Evolutionary conservation across 352 stramenopile genomes (phyloP), one percentile per base, ranked within the genome.

Genomic region (Pythium aristosporum): DNA sequence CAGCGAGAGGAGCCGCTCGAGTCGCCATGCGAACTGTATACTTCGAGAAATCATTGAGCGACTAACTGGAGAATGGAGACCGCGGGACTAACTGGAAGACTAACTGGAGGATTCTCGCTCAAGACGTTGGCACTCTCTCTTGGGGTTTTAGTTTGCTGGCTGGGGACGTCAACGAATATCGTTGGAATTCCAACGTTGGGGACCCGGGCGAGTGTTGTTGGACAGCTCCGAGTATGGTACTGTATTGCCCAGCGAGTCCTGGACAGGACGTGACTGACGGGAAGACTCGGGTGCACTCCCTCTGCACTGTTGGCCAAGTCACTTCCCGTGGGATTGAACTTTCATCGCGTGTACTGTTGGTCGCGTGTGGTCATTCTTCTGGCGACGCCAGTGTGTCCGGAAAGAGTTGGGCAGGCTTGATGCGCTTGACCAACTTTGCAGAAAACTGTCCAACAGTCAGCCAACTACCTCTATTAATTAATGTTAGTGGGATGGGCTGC

Each of bases 1-100:
- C 42, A 54, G 41, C 41, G 53, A 51, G 12, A 60, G 13, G 8
- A 59, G 28, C 32, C 44, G 21, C 58, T 50, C 13, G 23, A 58
- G n/a, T 8, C 16, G 57, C 10, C 41, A 47, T 44, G 47, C 15
- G 48, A 65, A 25, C 34, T 36, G 44, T 36, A 41, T 16, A 44
- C n/a, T 56, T 56, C 47, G 43, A 56, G 46, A 54, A 56, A 30
- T 44, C 52, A 49, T 59, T 25, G 32, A 13, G 34, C 8, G 44
- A 49, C 47, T 49, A 56, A 63, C 57, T 56, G 57, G 58, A 53
- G 4, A 51, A 52, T 46, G 43, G 42, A 32, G 13, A 42, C 13
- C 32, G 18, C 3, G n/a, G 20, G 55, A 62, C 53, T 60, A 60
- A 60, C 37, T 50, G 21, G 36, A 60, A 20, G 50, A 57, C 28